Evolutionary conservation across 108 stramenopile genomes (phyloP).

Genomic region (Conticribra weissflogii): DNA sequence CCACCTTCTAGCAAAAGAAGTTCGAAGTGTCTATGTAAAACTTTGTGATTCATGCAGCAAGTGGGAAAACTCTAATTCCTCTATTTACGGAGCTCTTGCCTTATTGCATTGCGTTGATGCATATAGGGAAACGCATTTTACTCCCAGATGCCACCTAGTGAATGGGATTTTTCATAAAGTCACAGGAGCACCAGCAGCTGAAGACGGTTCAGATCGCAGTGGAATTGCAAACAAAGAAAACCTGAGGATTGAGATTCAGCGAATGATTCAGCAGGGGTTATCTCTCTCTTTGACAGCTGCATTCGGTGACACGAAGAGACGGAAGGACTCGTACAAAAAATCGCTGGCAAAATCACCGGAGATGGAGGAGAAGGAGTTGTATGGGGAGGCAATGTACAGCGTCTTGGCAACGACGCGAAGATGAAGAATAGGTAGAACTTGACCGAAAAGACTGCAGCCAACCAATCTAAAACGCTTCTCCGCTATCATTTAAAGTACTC

Average conservation of each 20-base stretch:
- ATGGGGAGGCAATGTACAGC: no score
- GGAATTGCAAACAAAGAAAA: not conserved
- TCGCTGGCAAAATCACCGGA: no score
- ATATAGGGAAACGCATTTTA: conserved; percentile 14
- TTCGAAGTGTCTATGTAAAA: not conserved
- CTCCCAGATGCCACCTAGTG: not conserved
- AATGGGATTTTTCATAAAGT: conserved; percentile 3
- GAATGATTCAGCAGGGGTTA: not conserved
- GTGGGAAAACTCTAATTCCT: not conserved
- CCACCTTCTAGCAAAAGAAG: conserved; percentile 12
- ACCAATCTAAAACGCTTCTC: no score
- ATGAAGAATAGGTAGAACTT: no score
- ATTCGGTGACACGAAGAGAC: not conserved
- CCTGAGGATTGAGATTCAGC: not conserved
- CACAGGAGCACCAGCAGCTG: not conserved
- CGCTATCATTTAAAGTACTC: no score
- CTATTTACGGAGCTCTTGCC: conserved; percentile 3
- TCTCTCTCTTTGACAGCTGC: not conserved
- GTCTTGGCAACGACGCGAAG: no score
- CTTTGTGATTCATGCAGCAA: not conserved
- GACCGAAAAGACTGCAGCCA: no score
- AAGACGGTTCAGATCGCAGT: not conserved
- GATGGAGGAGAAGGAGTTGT: no score
- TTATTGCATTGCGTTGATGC: conserved; percentile 10
- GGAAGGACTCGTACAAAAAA: no score